A percentile compares a stretch with the other conserved stretches of the same genome.
Evolutionary conservation across 1,139 yeast species (phyloP).

Genomic region (Debaryomyces subglobosus): DNA sequence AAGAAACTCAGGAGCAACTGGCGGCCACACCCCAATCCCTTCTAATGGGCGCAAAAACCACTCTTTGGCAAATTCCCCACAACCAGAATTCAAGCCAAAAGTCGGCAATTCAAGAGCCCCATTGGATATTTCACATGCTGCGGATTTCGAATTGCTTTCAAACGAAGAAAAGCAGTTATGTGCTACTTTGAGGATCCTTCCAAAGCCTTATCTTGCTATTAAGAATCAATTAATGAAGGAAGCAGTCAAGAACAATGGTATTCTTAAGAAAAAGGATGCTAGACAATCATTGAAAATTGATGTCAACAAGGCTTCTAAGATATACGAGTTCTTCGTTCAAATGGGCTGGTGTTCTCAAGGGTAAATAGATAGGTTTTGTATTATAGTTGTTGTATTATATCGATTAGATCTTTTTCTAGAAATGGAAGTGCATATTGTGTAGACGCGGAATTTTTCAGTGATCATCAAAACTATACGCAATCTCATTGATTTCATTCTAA

Average conservation of each 20-base stretch:
- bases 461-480: slow-evolving; percentile 1
- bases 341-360: slow-evolving; percentile 80
- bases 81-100: slow-evolving; percentile 46
- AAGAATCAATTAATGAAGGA: slow-evolving; percentile 92
- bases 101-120: slow-evolving; percentile 48
- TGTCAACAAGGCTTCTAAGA: slow-evolving; percentile 79
- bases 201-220: slow-evolving; percentile 92
- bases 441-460: slow-evolving; percentile 4
- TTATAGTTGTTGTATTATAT: slow-evolving; percentile 7
- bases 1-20: slow-evolving; percentile 24
- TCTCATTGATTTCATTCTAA: neutral
- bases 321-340: slow-evolving; percentile 87
- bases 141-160: slow-evolving; percentile 80
- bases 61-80: slow-evolving; percentile 35
- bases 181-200: slow-evolving; percentile 78
- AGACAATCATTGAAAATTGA: slow-evolving; percentile 84
- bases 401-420: neutral
- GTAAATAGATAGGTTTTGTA: slow-evolving; percentile 17
- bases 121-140: slow-evolving; percentile 77
- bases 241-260: slow-evolving; percentile 81
- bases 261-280: slow-evolving; percentile 79
- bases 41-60: slow-evolving; percentile 23
- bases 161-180: slow-evolving; percentile 87
- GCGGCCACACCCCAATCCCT: slow-evolving; percentile 11
- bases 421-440: neutral